Base-by-base conservation (phyloP, 176 grass and related monocot genomes). In the Zoysia japonica region DNA sequence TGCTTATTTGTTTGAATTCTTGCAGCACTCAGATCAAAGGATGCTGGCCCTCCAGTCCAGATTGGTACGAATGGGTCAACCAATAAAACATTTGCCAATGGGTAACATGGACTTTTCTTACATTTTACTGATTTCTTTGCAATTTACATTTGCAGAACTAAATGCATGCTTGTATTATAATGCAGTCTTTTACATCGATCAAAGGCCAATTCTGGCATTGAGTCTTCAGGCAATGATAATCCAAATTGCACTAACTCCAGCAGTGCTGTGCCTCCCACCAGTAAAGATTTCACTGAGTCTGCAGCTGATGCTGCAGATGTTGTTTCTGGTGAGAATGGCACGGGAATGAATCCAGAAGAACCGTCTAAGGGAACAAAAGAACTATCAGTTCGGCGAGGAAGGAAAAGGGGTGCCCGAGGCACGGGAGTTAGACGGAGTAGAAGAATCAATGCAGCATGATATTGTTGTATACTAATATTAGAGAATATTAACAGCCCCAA, bases 141-240 rank as follows among this genome's bases (percentile, higher is more conserved):
- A 74, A 65, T 74, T 38, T 71, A 6, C 48, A 56, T 55, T 72
- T 37, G 37, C 51, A 44, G 7, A 44, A 66, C 42, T 71, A 20
- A 59, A 67, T 79, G 66, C 3, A 9, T 76, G 28, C 20, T 65
- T 71, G 54, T 28, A 28, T 28, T 28, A 37, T 85, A 71, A 41
- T 75, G 74, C 86, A 99, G 96, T 68, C 71, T 72, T 79, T 3
- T 52, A 35, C 70, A 80, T 70, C 80, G 76, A 65, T 86, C 81
- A 65, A 92, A 93, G 7, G 75, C 63, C 63, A 87, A 93, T 19
- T 89, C 96, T 41, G 83, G 88, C 54, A 28, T 93, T 40, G 91
- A 89, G 70, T 91, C 82, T 5, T 90, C 84, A 2, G 76, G 53
- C 38, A 83, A 86, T 48, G 90, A 89, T 66, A 86, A 86, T 11